Percentiles rank a stretch among this genome's conserved stretches.
phyloP scores from a whole-genome alignment of 1,284 basidiomycete genomes.

The Cutaneotrichosporon sp. region DNA sequence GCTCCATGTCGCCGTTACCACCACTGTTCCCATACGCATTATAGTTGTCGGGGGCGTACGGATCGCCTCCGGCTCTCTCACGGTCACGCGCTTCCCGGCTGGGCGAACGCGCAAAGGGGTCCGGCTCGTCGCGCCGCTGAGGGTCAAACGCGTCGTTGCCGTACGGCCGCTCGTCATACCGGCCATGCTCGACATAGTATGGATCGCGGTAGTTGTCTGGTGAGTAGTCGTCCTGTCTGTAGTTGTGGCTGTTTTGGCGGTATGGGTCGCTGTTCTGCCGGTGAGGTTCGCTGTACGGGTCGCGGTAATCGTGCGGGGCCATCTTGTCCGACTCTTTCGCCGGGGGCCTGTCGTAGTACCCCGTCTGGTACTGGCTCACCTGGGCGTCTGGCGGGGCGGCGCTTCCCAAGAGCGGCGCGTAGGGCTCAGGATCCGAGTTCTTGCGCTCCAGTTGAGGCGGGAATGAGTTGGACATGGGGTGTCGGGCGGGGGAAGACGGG shows the following conservation, averaged over 20 bases:
- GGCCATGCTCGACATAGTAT: neutral
- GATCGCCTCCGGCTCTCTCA: neutral
- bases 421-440: slow-evolving; percentile 4
- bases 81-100: neutral
- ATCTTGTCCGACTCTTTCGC: neutral
- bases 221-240: neutral
- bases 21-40: neutral
- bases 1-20: neutral
- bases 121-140: neutral
- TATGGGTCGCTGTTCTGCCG: neutral
- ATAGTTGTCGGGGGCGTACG: neutral
- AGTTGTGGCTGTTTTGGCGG: neutral
- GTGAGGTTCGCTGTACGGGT: neutral
- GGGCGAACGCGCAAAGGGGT: neutral
- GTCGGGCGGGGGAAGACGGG: neutral
- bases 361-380: neutral
- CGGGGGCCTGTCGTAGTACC: neutral
- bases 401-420: neutral
- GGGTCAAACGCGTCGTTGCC: neutral
- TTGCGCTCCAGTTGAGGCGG: neutral
- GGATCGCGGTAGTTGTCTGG: neutral
- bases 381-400: neutral
- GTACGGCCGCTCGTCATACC: neutral
- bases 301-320: neutral
- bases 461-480: slow-evolving; percentile 2